Conservation (phyloP, 2,329 filamentous ascomycete genomes). For the Aaosphaeria pasadenensis region DNA sequence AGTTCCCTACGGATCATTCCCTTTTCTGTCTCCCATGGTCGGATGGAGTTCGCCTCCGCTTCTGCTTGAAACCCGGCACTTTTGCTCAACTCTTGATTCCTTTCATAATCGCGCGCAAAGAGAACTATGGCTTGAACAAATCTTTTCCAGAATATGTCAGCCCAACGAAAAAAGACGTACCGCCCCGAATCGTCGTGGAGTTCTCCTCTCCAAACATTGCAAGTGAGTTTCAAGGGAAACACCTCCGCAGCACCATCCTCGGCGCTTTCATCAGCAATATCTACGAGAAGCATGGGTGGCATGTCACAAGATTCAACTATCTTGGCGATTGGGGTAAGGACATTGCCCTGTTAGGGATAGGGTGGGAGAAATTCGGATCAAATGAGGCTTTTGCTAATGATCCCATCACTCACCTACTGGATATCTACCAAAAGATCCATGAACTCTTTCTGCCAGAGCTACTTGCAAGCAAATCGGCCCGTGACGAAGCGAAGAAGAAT, state of each 20-base stretch:
- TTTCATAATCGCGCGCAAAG: slow-evolving; percentile 55
- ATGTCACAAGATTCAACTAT: slow-evolving; percentile 63
- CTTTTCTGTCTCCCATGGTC: slow-evolving; percentile 62
- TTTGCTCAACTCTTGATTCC: slow-evolving; percentile 61
- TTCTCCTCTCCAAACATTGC: slow-evolving; percentile 76
- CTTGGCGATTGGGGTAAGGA: slow-evolving; percentile 68
- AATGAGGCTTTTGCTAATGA: slow-evolving; percentile 62
- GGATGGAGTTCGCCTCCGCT: slow-evolving; percentile 63
- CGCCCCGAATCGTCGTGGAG: slow-evolving; percentile 62
- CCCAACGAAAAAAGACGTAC: slow-evolving; percentile 47
- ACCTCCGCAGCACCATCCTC: slow-evolving; percentile 66
- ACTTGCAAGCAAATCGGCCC: slow-evolving; percentile 54
- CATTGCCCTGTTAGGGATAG: slow-evolving; percentile 61
- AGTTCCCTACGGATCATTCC: slow-evolving; percentile 64
- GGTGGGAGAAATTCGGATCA: slow-evolving; percentile 64
- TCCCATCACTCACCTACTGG: slow-evolving; percentile 68
- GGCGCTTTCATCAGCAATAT: slow-evolving; percentile 61
- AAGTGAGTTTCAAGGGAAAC: slow-evolving; percentile 65
- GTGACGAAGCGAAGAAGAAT: slow-evolving; percentile 51
- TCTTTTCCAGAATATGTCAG: slow-evolving; percentile 49
- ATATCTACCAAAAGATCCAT: slow-evolving; percentile 67
- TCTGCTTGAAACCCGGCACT: slow-evolving; percentile 61
- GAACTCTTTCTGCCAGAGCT: slow-evolving; percentile 57
- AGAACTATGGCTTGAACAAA: slow-evolving; percentile 54
- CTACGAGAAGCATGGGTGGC: slow-evolving; percentile 59